Evolutionary conservation across 352 stramenopile species (phyloP).

Genomic region (Globisporangium polare): DNA sequence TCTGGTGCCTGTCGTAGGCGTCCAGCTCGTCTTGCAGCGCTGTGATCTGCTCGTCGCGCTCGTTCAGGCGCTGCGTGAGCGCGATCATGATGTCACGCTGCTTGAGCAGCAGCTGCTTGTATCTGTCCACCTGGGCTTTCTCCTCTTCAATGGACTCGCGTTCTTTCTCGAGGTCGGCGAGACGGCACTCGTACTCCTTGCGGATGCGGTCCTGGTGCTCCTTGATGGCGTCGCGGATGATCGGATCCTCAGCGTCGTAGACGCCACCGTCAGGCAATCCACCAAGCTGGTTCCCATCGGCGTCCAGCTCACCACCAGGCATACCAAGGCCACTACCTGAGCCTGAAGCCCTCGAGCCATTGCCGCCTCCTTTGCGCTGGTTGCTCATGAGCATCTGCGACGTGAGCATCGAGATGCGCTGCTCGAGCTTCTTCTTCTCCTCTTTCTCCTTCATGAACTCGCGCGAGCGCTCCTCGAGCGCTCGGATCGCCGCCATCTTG

Average conservation of each 20-base stretch:
- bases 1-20: slow-evolving; percentile 90
- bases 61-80: slow-evolving; percentile 92
- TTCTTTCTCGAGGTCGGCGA: slow-evolving; percentile 93
- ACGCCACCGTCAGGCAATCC: slow-evolving; percentile 13
- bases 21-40: slow-evolving; percentile 94
- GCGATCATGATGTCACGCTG: slow-evolving; percentile 97
- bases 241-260: slow-evolving; percentile 67
- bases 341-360: slow-evolving; percentile 5
- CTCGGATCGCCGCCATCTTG: slow-evolving; percentile 93
- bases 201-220: slow-evolving; percentile 89
- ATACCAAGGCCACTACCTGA: background rate
- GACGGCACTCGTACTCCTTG: slow-evolving; percentile 88
- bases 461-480: slow-evolving; percentile 85
- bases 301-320: slow-evolving; percentile 13
- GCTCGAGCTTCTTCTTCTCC: slow-evolving; percentile 93
- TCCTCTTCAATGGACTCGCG: slow-evolving; percentile 93
- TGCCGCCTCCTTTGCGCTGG: slow-evolving; percentile 27
- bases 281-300: slow-evolving; percentile 12
- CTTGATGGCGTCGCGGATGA: slow-evolving; percentile 81
- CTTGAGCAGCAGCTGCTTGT: slow-evolving; percentile 96
- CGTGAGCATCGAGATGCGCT: slow-evolving; percentile 90
- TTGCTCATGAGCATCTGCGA: slow-evolving; percentile 91
- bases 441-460: slow-evolving; percentile 96
- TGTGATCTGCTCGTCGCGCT: slow-evolving; percentile 95
- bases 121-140: slow-evolving; percentile 94